These are phyloP conservation scores for Stevia rebaudiana DNA, from an alignment of 140 eudicot genomes.

Conservation along the genomic window DNA sequence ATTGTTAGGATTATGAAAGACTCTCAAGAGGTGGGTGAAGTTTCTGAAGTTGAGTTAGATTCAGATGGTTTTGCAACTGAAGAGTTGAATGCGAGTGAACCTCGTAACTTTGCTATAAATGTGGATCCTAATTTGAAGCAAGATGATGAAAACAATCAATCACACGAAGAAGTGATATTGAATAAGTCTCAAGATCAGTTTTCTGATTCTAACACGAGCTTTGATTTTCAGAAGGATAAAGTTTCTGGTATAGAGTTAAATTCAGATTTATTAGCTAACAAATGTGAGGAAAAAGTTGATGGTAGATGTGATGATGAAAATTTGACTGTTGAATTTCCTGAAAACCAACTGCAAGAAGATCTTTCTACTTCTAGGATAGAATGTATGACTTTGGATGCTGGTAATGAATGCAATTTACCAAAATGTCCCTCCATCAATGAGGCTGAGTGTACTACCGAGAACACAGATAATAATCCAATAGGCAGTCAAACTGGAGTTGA, in stretches of 20 bases:
- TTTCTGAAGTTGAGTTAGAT: no score
- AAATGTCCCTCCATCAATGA: background rate
- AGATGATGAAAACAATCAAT: background rate
- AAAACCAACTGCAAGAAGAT: constrained; percentile 6
- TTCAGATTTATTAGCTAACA: background rate
- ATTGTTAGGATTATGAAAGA: background rate
- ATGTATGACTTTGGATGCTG: background rate
- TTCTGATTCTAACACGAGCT: no score
- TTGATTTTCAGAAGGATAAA: background rate
- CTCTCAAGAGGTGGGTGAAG: background rate
- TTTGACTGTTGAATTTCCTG: background rate
- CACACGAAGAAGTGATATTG: background rate
- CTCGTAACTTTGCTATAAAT: background rate
- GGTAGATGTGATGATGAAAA: constrained; percentile 8
- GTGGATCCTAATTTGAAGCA: background rate
- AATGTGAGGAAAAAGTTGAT: constrained; percentile 9
- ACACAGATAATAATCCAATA: background rate
- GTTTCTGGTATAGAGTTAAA: background rate
- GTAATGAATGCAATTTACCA: background rate
- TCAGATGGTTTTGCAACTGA: background rate
- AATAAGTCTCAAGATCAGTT: background rate
- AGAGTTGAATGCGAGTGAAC: background rate
- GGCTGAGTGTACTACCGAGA: background rate
- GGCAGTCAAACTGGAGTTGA: constrained; percentile 5
- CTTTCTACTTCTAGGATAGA: background rate